phyloP scores from a whole-genome alignment of 495 filamentous ascomycete species.

The Aspergillus incahuasiensis region DNA sequence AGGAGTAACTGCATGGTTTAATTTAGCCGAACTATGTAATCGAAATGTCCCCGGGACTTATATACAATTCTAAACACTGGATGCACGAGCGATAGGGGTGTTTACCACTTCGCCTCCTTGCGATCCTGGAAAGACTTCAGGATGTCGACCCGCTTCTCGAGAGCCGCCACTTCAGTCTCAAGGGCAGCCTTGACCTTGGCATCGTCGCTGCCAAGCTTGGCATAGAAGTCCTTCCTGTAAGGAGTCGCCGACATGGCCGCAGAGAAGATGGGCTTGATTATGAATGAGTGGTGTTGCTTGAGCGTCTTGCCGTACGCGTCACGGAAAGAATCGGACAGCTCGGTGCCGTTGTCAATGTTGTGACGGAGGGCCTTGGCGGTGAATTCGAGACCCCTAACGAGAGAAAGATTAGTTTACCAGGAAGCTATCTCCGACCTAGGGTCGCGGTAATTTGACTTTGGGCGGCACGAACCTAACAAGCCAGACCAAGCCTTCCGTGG shows the following conservation, averaged over 20 bases:
- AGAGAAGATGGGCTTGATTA: slow-evolving; percentile 84
- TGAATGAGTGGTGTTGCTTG: slow-evolving; percentile 81
- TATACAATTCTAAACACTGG: slow-evolving; percentile 4
- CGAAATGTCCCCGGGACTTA: slow-evolving; percentile 4
- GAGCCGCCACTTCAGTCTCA: slow-evolving; percentile 61
- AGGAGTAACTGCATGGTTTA: neutral
- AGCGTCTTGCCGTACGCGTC: slow-evolving; percentile 77
- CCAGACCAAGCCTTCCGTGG: slow-evolving; percentile 88
- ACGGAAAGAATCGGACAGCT: slow-evolving; percentile 84
- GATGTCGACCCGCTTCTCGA: slow-evolving; percentile 70
- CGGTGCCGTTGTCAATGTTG: slow-evolving; percentile 65
- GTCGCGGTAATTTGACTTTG: slow-evolving; percentile 1
- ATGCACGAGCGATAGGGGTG: neutral
- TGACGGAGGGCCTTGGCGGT: slow-evolving; percentile 76
- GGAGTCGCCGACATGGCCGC: slow-evolving; percentile 90
- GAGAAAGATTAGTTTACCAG: neutral
- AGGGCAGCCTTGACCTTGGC: slow-evolving; percentile 56
- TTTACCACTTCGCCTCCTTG: slow-evolving; percentile 68
- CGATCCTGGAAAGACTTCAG: slow-evolving; percentile 66
- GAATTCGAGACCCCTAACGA: slow-evolving; percentile 82
- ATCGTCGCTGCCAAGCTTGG: slow-evolving; percentile 67
- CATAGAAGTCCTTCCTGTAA: slow-evolving; percentile 86
- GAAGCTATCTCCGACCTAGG: neutral
- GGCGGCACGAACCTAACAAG: slow-evolving; percentile 65
- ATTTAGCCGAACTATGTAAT: slow-evolving; percentile 7